Evolutionary conservation across 129 eudicot genomes (phyloP).

Genomic region (Ambrosia trifida): DNA sequence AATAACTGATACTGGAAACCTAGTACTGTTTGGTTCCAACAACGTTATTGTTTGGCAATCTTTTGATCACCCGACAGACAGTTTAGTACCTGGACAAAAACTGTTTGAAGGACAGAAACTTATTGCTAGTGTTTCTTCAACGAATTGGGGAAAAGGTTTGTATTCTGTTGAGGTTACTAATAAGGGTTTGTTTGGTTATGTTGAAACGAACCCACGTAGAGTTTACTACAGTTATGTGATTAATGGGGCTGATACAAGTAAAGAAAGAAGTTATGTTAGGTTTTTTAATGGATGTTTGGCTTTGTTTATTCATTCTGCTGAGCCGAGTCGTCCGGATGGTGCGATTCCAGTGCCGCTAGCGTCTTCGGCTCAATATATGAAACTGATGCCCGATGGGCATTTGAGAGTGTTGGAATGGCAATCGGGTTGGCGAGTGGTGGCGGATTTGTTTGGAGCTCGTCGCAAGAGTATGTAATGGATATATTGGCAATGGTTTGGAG

Average conservation of each 20-base stretch:
- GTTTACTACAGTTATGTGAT: conserved; percentile 23
- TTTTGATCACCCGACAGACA: conserved; percentile 42
- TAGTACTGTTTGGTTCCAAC: conserved; percentile 20
- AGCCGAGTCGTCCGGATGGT: conserved; percentile 35
- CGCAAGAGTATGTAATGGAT: background rate
- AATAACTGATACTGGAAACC: conserved; percentile 26
- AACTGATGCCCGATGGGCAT: conserved; percentile 43
- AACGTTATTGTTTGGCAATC: conserved; percentile 43
- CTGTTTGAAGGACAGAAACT: conserved; percentile 26
- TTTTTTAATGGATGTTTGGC: conserved; percentile 12
- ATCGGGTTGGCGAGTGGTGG: conserved; percentile 42
- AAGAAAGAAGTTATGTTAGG: conserved; percentile 31
- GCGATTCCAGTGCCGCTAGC: conserved; percentile 31
- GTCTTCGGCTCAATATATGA: conserved; percentile 48
- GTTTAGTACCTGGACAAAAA: conserved; percentile 47
- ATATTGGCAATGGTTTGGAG: background rate
- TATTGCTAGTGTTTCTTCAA: conserved; percentile 31
- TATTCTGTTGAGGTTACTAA: conserved; percentile 23
- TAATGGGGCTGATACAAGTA: conserved; percentile 8
- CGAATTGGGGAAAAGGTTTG: conserved; percentile 28
- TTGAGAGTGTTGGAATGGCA: conserved; percentile 49
- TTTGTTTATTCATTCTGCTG: too few relatives aligned
- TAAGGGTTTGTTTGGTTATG: conserved; percentile 24
- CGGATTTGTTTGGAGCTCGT: conserved; percentile 41
- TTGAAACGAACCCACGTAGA: conserved; percentile 30